Conservation (phyloP, 1,284 basidiomycete genomes). For the Irpex sp. region DNA sequence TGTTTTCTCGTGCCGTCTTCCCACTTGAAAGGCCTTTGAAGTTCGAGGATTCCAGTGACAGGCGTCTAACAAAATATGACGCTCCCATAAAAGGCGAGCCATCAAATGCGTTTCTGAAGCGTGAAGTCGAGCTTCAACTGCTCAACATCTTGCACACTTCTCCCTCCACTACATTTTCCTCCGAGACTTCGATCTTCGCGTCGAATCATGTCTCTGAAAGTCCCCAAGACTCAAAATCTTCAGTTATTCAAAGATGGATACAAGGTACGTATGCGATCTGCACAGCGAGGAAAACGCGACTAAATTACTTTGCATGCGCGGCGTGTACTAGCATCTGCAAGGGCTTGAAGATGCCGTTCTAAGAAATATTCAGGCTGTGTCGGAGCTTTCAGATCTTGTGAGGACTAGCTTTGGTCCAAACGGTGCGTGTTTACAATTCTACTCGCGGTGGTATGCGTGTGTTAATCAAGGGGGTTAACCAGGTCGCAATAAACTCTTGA, state of each 20-base stretch:
- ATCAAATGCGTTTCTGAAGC: not conserved
- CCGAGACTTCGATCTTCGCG: not conserved
- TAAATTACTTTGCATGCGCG: conserved; percentile 9
- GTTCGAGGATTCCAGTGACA: not conserved
- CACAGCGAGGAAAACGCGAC: not conserved
- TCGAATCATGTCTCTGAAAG: conserved; percentile 82
- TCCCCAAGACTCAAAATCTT: conserved; percentile 85
- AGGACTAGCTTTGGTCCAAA: conserved; percentile 96
- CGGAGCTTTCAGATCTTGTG: conserved; percentile 93
- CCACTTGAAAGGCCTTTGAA: too few relatives aligned
- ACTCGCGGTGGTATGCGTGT: not conserved
- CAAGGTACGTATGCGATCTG: conserved; percentile 54
- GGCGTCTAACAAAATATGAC: not conserved
- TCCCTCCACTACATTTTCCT: not conserved
- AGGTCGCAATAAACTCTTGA: conserved; percentile 94
- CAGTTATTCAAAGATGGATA: conserved; percentile 96
- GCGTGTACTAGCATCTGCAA: conserved; percentile 64
- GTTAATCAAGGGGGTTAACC: conserved; percentile 1
- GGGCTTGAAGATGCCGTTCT: conserved; percentile 93
- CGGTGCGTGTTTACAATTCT: conserved; percentile 49
- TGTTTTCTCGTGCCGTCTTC: too few relatives aligned
- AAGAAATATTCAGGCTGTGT: conserved; percentile 94
- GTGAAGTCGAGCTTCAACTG: not conserved
- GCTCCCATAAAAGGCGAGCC: not conserved
- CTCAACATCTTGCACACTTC: not conserved